phyloP scores from a whole-genome alignment of 2,329 filamentous ascomycete species.

The Endothia cerciana region DNA sequence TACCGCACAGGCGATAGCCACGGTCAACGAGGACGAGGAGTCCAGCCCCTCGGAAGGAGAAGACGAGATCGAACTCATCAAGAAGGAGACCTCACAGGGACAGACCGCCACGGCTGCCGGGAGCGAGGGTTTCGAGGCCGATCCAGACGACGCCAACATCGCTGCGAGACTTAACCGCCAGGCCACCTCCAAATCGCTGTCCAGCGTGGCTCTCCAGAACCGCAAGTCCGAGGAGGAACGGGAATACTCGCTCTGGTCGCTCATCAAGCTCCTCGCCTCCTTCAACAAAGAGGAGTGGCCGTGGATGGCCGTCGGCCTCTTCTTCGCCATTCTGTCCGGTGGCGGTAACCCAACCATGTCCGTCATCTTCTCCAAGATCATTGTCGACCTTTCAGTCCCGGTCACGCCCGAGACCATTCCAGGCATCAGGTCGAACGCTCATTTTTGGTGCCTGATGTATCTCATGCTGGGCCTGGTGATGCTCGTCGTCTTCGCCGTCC shows the following conservation, averaged over 20 bases:
- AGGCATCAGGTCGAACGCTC: constrained; percentile 68
- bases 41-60: constrained; percentile 55
- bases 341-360: constrained; percentile 67
- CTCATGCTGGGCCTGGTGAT: constrained; percentile 79
- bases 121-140: constrained; percentile 47
- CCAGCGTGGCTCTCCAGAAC: constrained; percentile 70
- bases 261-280: constrained; percentile 77
- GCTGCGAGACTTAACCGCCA: constrained; percentile 60
- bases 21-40: constrained; percentile 59
- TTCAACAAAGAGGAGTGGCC: constrained; percentile 78
- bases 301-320: constrained; percentile 72
- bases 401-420: constrained; percentile 54
- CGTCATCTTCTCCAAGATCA: constrained; percentile 88
- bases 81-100: constrained; percentile 48
- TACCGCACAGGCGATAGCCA: constrained; percentile 81
- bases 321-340: constrained; percentile 77
- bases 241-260: constrained; percentile 72
- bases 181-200: constrained; percentile 62
- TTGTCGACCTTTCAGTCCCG: constrained; percentile 66
- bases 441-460: constrained; percentile 91
- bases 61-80: constrained; percentile 55
- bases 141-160: constrained; percentile 64
- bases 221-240: constrained; percentile 52
- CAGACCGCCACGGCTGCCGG: constrained; percentile 37
- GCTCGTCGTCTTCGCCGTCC: constrained; percentile 68